Evolutionary conservation across 192 early-diverging fungal genomes (phyloP).

Genomic region (Podila epicladia): DNA sequence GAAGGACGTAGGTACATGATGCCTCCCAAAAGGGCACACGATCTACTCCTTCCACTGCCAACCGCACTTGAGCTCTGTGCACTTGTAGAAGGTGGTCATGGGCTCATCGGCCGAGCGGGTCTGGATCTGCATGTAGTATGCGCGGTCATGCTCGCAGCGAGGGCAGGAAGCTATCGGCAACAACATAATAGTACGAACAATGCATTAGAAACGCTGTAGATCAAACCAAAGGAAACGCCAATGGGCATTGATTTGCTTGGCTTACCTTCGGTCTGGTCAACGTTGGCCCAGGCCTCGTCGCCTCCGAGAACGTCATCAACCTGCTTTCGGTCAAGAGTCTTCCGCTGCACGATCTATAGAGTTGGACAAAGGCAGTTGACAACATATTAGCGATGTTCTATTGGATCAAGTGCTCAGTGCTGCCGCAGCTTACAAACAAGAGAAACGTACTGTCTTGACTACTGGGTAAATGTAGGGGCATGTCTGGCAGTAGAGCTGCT

Average conservation of each 20-base stretch:
- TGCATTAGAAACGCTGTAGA: not conserved
- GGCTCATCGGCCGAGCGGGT: constrained; percentile 97
- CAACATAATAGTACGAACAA: not conserved
- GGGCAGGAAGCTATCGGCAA: constrained; percentile 61
- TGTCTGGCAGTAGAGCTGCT: constrained; percentile 82
- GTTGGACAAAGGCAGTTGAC: not conserved
- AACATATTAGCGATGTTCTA: too few relatives aligned
- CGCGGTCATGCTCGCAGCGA: constrained; percentile 73
- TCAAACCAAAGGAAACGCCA: not conserved
- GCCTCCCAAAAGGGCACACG: too few relatives aligned
- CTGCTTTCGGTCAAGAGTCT: constrained; percentile 79
- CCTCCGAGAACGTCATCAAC: constrained; percentile 96
- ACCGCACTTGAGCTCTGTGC: constrained; percentile 73
- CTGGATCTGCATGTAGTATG: constrained; percentile 91
- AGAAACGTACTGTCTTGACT: constrained; percentile 56
- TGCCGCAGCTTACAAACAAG: not conserved
- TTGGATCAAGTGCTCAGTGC: too few relatives aligned
- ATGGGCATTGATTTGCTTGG: not conserved
- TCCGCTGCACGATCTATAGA: constrained; percentile 65
- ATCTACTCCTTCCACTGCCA: constrained; percentile 74
- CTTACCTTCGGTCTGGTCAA: constrained; percentile 73
- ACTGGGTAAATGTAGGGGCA: constrained; percentile 90
- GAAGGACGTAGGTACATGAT: not conserved
- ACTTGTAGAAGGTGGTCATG: constrained; percentile 92
- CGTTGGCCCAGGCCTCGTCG: constrained; percentile 89